Percentiles rank a stretch among this genome's conserved stretches.
Evolutionary conservation across 1,139 yeast species (phyloP).

Genomic region (Zygotorulaspora mrakii): DNA sequence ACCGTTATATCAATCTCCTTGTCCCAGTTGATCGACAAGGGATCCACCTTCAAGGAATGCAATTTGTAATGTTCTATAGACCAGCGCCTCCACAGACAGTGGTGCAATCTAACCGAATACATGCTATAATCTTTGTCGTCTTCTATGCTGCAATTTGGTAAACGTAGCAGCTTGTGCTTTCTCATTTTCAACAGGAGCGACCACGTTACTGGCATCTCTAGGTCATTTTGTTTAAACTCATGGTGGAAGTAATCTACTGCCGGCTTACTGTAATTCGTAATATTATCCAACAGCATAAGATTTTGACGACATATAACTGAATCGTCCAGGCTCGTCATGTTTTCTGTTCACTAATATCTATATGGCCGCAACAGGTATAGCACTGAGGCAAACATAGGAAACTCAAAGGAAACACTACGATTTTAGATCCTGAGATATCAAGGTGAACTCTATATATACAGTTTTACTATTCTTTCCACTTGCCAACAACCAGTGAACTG

Average conservation of each 20-base stretch:
- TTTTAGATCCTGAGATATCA: no score
- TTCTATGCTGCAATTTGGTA: slow-evolving; percentile 34
- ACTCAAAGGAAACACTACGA: no score
- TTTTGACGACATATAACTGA: slow-evolving; percentile 30
- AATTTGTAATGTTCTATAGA: slow-evolving; percentile 24
- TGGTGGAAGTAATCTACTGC: slow-evolving; percentile 35
- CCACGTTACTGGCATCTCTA: slow-evolving; percentile 28
- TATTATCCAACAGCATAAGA: slow-evolving; percentile 33
- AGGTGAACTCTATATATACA: no score
- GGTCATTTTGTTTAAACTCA: slow-evolving; percentile 16
- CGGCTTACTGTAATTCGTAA: slow-evolving; percentile 30
- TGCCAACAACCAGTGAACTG: no score
- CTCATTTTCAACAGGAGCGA: slow-evolving; percentile 29
- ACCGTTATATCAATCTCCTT: slow-evolving; percentile 35
- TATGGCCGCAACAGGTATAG: no score
- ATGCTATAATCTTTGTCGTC: slow-evolving; percentile 30
- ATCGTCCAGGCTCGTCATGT: slow-evolving; percentile 33
- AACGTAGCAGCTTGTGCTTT: slow-evolving; percentile 30
- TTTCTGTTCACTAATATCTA: no score
- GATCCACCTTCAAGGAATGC: slow-evolving; percentile 22
- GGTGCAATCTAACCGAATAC: slow-evolving; percentile 33
- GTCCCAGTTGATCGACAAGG: slow-evolving; percentile 34
- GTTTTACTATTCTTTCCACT: no score
- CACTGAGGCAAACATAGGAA: no score
- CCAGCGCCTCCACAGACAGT: slow-evolving; percentile 37